Base-by-base conservation (phyloP, 495 filamentous ascomycete species). In the Penicillium soppii region DNA sequence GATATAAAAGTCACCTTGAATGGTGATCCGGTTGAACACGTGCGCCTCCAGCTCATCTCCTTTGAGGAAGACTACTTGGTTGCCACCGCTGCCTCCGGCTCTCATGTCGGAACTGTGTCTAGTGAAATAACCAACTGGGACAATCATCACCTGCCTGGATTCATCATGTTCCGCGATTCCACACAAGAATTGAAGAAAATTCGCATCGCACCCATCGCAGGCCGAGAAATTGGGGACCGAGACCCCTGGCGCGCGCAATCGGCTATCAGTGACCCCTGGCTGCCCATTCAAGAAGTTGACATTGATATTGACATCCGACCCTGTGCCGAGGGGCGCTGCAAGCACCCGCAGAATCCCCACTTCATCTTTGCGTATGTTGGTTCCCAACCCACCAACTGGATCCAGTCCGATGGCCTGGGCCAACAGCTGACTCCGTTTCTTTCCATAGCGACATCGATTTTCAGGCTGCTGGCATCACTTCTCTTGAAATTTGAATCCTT, bases 1-100 rank as follows among this genome's bases (percentile, higher is more conserved):
- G 76, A 78, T 39, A 74, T 82, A 1, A 69, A 77, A 42, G 76
- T 83, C 2, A 79, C 72, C 53, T 64, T 83, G 29, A 65, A 79
- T 41, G 75, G 74, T 12, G 53, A 68, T 48, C 50, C 50, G 33
- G 69, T 86, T 19, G 61, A 72, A 21, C 72, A 83, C 65, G 79
- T 86, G 13, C 63, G 68, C 56, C 71, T 89, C 56, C 82, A 87
- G 54, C 70, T 89, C 19, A 69, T 79, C 35, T 78, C 80, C 0
- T 82, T 85, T 59, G 82, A 82, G 58, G 59, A 74, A 42, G 73
- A 85, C 48, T 89, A 81, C 55, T 79, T 89, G 57, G 66, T 89
- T 54, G 81, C 76, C 10, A 80, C 77, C 26, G 80, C 82, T 7
- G 73, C 74, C 20, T 65, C 65, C 17, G 70, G 68, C 0, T 57